A percentile compares a stretch with the other conserved stretches of the same genome.
phyloP scores from a whole-genome alignment of 768 basidiomycete species.

The Leccinum boreale region DNA sequence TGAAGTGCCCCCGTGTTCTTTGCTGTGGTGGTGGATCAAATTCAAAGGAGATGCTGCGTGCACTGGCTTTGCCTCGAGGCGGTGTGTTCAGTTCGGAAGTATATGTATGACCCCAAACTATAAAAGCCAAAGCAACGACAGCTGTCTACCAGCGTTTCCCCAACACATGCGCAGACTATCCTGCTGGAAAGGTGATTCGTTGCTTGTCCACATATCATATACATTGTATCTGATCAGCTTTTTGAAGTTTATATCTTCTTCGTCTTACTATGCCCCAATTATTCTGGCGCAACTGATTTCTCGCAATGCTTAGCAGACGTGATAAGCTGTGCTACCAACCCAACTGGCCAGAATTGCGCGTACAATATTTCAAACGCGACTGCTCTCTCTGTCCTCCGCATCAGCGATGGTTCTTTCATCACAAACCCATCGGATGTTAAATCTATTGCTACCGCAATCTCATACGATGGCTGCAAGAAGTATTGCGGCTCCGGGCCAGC shows the following conservation, averaged over 20 bases:
- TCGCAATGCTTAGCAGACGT: slow-evolving; percentile 12
- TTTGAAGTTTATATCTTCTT: background rate
- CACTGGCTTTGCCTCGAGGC: background rate
- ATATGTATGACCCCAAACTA: background rate
- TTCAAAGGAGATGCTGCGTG: background rate
- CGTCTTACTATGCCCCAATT: background rate
- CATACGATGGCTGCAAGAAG: background rate
- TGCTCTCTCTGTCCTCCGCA: slow-evolving; percentile 17
- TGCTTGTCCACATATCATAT: too few species aligned
- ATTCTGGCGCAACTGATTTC: slow-evolving; percentile 5
- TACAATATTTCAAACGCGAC: background rate
- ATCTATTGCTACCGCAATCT: slow-evolving; percentile 10
- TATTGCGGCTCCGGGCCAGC: slow-evolving; percentile 14
- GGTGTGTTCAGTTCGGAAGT: background rate
- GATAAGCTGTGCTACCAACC: background rate
- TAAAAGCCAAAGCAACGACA: background rate
- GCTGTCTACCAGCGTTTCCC: too few species aligned
- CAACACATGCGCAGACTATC: slow-evolving; percentile 2
- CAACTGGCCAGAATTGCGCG: background rate
- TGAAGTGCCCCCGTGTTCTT: background rate
- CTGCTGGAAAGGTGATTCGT: slow-evolving; percentile 3
- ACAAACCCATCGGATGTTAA: background rate
- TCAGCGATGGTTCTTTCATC: slow-evolving; percentile 1
- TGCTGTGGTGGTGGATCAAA: background rate
- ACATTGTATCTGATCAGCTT: slow-evolving; percentile 1